Conservation (phyloP, 2,329 filamentous ascomycete genomes). For the Neurospora sp. region DNA sequence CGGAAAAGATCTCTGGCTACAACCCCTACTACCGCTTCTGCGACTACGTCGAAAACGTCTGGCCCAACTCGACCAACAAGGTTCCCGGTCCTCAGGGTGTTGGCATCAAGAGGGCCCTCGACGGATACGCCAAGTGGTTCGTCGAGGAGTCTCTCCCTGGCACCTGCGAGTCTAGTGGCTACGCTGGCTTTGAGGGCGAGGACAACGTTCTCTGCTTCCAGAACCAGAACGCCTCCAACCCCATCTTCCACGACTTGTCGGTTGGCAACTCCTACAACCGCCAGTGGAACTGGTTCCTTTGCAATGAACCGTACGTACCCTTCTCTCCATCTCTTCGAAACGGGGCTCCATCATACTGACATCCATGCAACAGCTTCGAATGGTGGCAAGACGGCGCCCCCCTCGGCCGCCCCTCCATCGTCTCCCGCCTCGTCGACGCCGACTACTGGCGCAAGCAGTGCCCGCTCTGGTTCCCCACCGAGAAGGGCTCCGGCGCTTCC, state of each 20-base stretch:
- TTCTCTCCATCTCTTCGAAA: too few species aligned
- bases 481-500: slow-evolving; percentile 18
- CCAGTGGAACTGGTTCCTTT: slow-evolving; percentile 47
- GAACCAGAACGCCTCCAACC: slow-evolving; percentile 35
- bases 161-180: slow-evolving; percentile 29
- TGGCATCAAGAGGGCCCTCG: slow-evolving; percentile 38
- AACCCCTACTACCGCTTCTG: slow-evolving; percentile 41
- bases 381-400: slow-evolving; percentile 38
- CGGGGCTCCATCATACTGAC: too few species aligned
- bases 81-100: slow-evolving; percentile 41
- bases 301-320: slow-evolving; percentile 32
- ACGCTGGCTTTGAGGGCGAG: slow-evolving; percentile 33
- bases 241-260: slow-evolving; percentile 27
- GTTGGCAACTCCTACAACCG: slow-evolving; percentile 34
- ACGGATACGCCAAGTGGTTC: slow-evolving; percentile 42
- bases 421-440: slow-evolving; percentile 28
- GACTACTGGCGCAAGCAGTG: slow-evolving; percentile 33
- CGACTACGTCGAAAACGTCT: slow-evolving; percentile 37
- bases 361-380: slow-evolving; percentile 18
- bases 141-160: slow-evolving; percentile 32
- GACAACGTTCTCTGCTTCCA: slow-evolving; percentile 38
- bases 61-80: slow-evolving; percentile 29
- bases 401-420: slow-evolving; percentile 27
- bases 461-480: slow-evolving; percentile 33
- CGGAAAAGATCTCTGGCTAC: slow-evolving; percentile 35